Evolutionary conservation across 169 alveolate species (phyloP).

Genomic region (Eimeria sp.): DNA sequence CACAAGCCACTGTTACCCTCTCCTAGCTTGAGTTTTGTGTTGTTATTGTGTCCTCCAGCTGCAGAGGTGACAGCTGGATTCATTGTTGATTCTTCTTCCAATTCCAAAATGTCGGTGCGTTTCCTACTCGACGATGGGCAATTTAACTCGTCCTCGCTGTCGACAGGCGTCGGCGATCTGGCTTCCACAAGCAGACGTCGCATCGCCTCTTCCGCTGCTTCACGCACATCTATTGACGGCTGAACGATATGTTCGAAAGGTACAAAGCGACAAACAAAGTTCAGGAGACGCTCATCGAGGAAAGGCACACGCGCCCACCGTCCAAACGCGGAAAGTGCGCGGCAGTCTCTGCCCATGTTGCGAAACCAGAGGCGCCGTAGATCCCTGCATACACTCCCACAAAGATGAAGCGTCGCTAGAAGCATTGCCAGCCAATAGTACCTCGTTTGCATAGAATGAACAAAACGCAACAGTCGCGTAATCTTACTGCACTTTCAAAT

Average conservation of each 20-base stretch:
- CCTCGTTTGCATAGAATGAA: not conserved
- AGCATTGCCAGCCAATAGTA: not conserved
- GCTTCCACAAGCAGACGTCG: slow-evolving; percentile 16
- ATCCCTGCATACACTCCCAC: slow-evolving; percentile 69
- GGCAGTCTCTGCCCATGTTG: slow-evolving; percentile 82
- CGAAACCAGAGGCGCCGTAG: slow-evolving; percentile 79
- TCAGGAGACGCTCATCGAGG: slow-evolving; percentile 56
- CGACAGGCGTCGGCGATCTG: not conserved
- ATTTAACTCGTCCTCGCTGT: not conserved
- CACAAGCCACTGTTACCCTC: slow-evolving; percentile 17
- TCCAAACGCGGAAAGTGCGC: slow-evolving; percentile 46
- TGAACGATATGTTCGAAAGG: slow-evolving; percentile 52
- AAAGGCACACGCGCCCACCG: slow-evolving; percentile 78
- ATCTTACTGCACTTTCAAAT: not conserved
- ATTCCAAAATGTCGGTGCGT: not conserved
- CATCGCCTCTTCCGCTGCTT: slow-evolving; percentile 32
- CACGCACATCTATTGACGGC: not conserved
- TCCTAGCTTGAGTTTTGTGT: not conserved
- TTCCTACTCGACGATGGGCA: not conserved
- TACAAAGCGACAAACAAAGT: slow-evolving; percentile 26
- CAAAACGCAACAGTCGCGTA: not conserved
- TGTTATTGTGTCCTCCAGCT: not conserved
- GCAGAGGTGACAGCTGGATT: not conserved
- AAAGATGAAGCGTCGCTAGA: not conserved
- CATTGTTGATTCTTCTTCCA: not conserved